Conservation (phyloP, 345 rosid species). For the Luvunga scandens region DNA sequence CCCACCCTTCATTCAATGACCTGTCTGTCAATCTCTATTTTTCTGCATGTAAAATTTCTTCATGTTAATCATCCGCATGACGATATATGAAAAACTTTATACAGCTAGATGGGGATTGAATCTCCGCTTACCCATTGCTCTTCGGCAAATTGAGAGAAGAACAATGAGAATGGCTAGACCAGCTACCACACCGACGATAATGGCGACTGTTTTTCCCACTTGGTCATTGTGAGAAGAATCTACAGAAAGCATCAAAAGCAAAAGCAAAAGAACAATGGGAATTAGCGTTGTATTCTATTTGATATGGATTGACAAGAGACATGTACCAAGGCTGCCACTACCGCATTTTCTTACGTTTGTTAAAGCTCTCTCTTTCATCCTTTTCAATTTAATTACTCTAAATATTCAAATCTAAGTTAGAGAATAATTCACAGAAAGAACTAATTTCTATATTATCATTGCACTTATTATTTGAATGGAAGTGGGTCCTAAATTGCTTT, state of each 20-base stretch:
- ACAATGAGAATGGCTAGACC: constrained; percentile 67
- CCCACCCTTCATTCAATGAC: not conserved
- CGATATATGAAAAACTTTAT: not conserved
- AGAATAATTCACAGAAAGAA: not conserved
- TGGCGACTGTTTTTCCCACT: constrained; percentile 76
- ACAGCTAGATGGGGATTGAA: no score
- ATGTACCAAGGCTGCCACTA: constrained; percentile 14
- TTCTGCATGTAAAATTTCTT: not conserved
- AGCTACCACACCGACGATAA: constrained; percentile 72
- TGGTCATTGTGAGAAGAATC: constrained; percentile 65
- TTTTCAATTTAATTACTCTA: not conserved
- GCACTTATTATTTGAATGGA: constrained; percentile 17
- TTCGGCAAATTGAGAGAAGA: constrained; percentile 74
- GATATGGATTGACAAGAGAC: not conserved
- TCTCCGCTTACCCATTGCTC: constrained; percentile 37
- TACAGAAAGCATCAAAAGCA: constrained; percentile 24
- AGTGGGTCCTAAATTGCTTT: constrained; percentile 17
- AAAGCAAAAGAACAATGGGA: constrained; percentile 1
- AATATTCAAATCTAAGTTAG: not conserved
- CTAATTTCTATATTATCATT: not conserved
- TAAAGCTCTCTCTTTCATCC: not conserved
- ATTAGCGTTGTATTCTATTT: constrained; percentile 7
- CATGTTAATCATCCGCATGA: not conserved
- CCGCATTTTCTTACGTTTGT: not conserved
- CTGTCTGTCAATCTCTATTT: not conserved